Conservation (phyloP, 305 asterid species). For the Solanum hybrid region DNA sequence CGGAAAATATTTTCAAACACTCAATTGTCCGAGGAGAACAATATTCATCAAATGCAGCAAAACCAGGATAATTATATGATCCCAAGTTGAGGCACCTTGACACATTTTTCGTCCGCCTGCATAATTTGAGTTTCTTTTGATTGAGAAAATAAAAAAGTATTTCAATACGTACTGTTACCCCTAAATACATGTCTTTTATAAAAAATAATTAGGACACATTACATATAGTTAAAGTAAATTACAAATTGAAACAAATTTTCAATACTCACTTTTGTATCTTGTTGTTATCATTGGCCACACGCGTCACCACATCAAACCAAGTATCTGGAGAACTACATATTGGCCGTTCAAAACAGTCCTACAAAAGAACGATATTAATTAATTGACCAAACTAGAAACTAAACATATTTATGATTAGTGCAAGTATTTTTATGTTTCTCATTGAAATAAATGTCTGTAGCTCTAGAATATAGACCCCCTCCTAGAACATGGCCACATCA, state of each 20-base stretch:
- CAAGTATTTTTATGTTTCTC: not conserved
- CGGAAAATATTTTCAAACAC: slow-evolving; percentile 55
- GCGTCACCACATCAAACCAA: slow-evolving; percentile 95
- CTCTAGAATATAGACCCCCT: not conserved
- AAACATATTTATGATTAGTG: not conserved
- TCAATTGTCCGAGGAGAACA: slow-evolving; percentile 86
- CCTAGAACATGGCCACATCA: not conserved
- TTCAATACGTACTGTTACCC: not conserved
- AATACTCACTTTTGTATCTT: slow-evolving; percentile 64
- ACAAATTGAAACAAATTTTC: not conserved
- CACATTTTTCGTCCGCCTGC: slow-evolving; percentile 58
- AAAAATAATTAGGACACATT: not conserved
- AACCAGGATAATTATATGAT: slow-evolving; percentile 87
- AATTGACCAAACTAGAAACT: not conserved
- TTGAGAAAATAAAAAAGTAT: not conserved
- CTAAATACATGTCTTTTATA: not conserved
- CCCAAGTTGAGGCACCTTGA: slow-evolving; percentile 83
- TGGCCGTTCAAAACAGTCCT: slow-evolving; percentile 97
- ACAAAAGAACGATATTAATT: not conserved
- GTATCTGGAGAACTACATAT: slow-evolving; percentile 95
- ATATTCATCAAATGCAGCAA: slow-evolving; percentile 87
- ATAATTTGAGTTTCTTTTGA: not conserved
- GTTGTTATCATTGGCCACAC: slow-evolving; percentile 72
- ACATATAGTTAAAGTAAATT: not conserved
- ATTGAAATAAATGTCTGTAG: not conserved